phyloP scores from a whole-genome alignment of 2,329 filamentous ascomycete species.

The Alternaria rosae region DNA sequence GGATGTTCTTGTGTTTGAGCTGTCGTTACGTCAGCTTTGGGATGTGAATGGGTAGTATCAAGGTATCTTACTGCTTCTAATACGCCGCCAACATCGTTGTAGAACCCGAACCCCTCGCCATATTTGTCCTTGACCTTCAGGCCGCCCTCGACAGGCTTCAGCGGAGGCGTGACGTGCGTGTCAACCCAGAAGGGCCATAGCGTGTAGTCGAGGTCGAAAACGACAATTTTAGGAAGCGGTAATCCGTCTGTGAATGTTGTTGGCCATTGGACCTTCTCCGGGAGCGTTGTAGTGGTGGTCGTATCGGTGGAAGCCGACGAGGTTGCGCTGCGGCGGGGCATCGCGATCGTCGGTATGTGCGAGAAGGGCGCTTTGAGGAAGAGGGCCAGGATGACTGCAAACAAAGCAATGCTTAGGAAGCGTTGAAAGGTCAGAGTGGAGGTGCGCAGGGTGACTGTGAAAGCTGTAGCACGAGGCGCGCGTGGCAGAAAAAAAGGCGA shows the following conservation, averaged over 20 bases:
- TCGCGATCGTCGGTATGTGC: slow-evolving; percentile 15
- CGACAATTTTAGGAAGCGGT: slow-evolving; percentile 81
- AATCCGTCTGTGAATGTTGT: slow-evolving; percentile 69
- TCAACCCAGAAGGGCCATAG: slow-evolving; percentile 99
- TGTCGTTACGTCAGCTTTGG: slow-evolving; percentile 29
- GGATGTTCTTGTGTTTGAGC: slow-evolving; percentile 56
- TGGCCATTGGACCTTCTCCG: slow-evolving; percentile 52
- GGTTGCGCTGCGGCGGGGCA: slow-evolving; percentile 40
- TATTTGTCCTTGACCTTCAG: slow-evolving; percentile 60
- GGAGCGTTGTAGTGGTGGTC: slow-evolving; percentile 46
- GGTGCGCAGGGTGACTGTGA: not conserved
- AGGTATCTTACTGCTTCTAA: slow-evolving; percentile 44
- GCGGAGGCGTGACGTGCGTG: slow-evolving; percentile 81
- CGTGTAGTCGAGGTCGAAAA: slow-evolving; percentile 97
- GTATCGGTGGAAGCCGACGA: slow-evolving; percentile 31
- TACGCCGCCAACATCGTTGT: slow-evolving; percentile 54
- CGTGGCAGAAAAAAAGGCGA: slow-evolving; percentile 3
- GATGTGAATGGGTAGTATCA: not conserved
- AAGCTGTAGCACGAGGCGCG: slow-evolving; percentile 6
- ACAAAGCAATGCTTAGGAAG: not conserved
- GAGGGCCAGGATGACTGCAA: not conserved
- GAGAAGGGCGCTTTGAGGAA: not conserved
- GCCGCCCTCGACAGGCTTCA: slow-evolving; percentile 61
- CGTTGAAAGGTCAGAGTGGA: not conserved
- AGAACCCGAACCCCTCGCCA: slow-evolving; percentile 58